Conservation (phyloP, 2,329 filamentous ascomycete species). For the Xylaria sp. region DNA sequence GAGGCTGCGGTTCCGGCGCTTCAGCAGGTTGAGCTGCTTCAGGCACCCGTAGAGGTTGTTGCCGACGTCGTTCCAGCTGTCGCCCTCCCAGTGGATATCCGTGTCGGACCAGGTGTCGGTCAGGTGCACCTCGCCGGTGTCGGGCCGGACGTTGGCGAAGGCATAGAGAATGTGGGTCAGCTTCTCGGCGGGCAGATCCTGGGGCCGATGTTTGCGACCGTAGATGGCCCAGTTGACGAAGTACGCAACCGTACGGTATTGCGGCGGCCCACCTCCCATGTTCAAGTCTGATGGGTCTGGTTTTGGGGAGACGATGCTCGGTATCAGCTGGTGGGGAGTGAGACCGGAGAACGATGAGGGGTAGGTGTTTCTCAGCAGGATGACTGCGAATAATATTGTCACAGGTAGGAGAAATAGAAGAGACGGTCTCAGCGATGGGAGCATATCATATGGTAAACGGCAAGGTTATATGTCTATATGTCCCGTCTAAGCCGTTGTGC, state of each 20-base stretch:
- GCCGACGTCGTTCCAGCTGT: conserved; percentile 71
- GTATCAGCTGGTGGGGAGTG: conserved; percentile 8
- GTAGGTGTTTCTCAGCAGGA: conserved; percentile 26
- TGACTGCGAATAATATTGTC: conserved; percentile 22
- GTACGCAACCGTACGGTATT: conserved; percentile 70
- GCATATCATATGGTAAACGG: background rate
- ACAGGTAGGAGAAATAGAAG: conserved; percentile 23
- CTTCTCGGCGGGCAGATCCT: conserved; percentile 77
- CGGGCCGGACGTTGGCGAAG: conserved; percentile 82
- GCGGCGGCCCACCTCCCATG: conserved; percentile 49
- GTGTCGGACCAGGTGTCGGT: conserved; percentile 68
- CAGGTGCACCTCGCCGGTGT: conserved; percentile 77
- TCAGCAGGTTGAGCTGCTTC: conserved; percentile 86
- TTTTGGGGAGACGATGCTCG: conserved; percentile 5
- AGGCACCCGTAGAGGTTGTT: conserved; percentile 86
- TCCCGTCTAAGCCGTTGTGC: background rate
- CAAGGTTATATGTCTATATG: conserved; percentile 10
- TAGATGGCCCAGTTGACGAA: conserved; percentile 88
- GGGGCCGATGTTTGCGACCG: conserved; percentile 79
- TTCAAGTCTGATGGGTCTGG: conserved; percentile 11
- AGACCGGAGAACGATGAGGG: conserved; percentile 15
- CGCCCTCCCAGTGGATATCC: conserved; percentile 74
- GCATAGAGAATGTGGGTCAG: conserved; percentile 89
- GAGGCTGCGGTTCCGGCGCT: conserved; percentile 77
- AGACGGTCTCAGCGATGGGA: conserved; percentile 14